phyloP scores from a whole-genome alignment of 148 eudicot genomes.

The Selenicereus undatus region DNA sequence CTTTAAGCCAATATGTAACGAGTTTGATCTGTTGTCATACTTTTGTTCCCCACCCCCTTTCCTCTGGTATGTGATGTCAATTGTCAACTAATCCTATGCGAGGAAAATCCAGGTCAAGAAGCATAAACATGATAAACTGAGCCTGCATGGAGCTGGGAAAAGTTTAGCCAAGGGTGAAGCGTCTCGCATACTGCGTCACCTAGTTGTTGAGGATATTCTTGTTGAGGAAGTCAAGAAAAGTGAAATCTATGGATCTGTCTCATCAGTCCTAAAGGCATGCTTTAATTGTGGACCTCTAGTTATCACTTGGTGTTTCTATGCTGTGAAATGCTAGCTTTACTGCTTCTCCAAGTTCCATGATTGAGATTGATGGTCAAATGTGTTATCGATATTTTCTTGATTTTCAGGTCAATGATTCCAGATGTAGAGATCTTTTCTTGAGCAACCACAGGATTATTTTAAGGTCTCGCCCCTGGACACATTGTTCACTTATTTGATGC shows the following conservation, averaged over 20 bases:
- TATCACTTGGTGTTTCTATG: not conserved
- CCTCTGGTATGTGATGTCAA: not conserved
- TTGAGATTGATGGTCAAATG: not conserved
- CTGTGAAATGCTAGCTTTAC: not conserved
- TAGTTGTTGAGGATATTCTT: constrained; percentile 79
- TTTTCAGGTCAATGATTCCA: constrained; percentile 71
- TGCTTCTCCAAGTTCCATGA: not conserved
- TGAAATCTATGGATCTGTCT: constrained; percentile 82
- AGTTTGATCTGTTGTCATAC: not conserved
- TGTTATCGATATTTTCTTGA: constrained; percentile 6
- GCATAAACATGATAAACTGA: constrained; percentile 59
- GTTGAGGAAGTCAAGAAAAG: constrained; percentile 89
- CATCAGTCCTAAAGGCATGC: constrained; percentile 72
- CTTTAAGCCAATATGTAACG: constrained; percentile 80
- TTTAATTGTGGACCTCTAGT: not conserved
- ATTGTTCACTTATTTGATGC: not conserved
- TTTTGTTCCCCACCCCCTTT: not conserved
- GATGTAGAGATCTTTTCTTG: constrained; percentile 35
- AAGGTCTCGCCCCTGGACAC: constrained; percentile 45
- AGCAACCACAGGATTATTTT: constrained; percentile 56
- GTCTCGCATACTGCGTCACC: constrained; percentile 80
- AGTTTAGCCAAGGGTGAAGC: constrained; percentile 88
- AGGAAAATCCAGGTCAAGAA: constrained; percentile 64
- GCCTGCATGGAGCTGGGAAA: constrained; percentile 93
- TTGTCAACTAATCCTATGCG: constrained; percentile 11